Evolutionary conservation across 768 basidiomycete species (phyloP), one percentile per base, ranked within the genome.

Genomic region (Podaxis sp.): DNA sequence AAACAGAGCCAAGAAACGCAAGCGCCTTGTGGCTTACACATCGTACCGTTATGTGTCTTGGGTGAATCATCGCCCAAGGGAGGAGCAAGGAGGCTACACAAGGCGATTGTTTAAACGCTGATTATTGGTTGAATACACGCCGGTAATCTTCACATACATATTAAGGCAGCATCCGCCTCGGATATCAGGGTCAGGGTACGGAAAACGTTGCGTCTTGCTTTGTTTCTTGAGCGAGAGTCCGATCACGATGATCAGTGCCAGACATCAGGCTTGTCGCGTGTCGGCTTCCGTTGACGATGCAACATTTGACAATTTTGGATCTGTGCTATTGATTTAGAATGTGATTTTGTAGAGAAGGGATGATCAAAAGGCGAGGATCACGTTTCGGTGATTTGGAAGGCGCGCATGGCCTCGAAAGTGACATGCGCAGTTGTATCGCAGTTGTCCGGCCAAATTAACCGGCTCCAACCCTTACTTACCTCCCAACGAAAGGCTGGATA

Each of bases 161-260:
- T 12, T 13, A 55, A 40, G 19, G 11, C 15, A 15, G 9, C 19
- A 55, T 57, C 56, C 56, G 25, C 38, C 38, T 57, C 43, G 56
- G 56, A 57, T 27, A 11, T 19, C 29, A 46, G 43, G 40, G 41
- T 27, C 41, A 19, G 37, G 19, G 40, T 24, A 8, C 7, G 22
- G 9, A 46, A 57, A 25, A 33, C 56, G 43, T 46, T 43, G 56
- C 25, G 27, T n/a, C 13, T 57, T 57, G 56, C 56, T 57, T 57
- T 57, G 56, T 57, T 29, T 27, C 17, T 19, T 11, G 47, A 49
- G 49, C 22, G 43, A n/a, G 27, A 33, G 25, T 43, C 56, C 56
- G 56, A 57, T 57, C 56, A 57, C 19, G 41, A 43, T 43, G 15
- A 15, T 13, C n/a, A 43, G n/a, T 43, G n/a, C 13, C 49, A 50